These are phyloP conservation scores for Tylopilus plumbeoviolaceoides DNA, from an alignment of 768 basidiomycete genomes.

Conservation along the genomic window DNA sequence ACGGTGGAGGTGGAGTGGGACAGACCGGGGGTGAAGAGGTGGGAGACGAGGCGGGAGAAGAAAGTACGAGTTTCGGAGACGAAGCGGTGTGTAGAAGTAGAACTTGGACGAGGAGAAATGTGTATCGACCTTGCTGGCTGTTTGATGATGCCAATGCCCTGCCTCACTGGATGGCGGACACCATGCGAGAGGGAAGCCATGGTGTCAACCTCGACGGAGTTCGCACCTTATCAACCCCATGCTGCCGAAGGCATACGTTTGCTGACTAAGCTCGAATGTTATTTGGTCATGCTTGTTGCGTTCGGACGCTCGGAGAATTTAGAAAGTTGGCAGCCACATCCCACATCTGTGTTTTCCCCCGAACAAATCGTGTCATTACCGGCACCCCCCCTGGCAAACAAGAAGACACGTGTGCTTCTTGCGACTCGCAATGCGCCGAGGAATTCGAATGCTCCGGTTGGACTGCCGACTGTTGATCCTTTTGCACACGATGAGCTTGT, in stretches of 20 bases:
- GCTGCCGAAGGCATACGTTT: constrained; percentile 14
- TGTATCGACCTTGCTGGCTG: constrained; percentile 41
- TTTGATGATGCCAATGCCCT: constrained; percentile 15
- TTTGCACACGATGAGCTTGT: background rate
- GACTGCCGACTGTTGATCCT: background rate
- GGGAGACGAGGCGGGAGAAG: constrained; percentile 50
- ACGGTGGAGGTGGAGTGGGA: constrained; percentile 26
- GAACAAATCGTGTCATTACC: background rate
- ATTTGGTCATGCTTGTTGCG: no score
- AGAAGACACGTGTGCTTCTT: constrained; percentile 4
- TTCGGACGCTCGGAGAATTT: no score
- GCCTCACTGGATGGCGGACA: constrained; percentile 20
- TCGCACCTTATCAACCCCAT: background rate
- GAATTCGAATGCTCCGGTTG: background rate
- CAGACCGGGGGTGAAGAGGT: constrained; percentile 54
- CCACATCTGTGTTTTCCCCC: background rate
- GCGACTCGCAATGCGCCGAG: background rate
- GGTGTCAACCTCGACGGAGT: background rate
- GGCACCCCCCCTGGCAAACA: background rate
- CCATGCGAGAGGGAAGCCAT: constrained; percentile 28
- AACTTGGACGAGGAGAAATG: constrained; percentile 26
- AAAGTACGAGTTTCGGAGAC: constrained; percentile 53
- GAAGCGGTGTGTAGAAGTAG: constrained; percentile 38
- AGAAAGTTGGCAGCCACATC: constrained; percentile 1
- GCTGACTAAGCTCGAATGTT: constrained; percentile 27